phyloP scores from a whole-genome alignment of 768 basidiomycete genomes.

The Scleroderma citrinum region DNA sequence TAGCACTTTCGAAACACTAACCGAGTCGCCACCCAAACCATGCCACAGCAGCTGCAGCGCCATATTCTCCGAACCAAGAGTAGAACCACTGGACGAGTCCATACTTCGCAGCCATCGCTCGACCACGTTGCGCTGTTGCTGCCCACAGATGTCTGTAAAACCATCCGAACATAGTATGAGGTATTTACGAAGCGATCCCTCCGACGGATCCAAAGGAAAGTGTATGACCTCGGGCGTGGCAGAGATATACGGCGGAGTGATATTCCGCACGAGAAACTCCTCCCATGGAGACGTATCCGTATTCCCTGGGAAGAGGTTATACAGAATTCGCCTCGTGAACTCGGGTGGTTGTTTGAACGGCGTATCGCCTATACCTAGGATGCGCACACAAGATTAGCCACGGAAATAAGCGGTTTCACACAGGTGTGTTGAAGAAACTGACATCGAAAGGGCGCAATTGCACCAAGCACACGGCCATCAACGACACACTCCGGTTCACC shows the following conservation, averaged over 20 bases:
- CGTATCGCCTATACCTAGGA: slow-evolving; percentile 58
- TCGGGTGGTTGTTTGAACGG: slow-evolving; percentile 70
- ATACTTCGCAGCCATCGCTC: slow-evolving; percentile 47
- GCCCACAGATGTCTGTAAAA: slow-evolving; percentile 54
- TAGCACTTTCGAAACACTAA: slow-evolving; percentile 49
- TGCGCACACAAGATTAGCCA: slow-evolving; percentile 6
- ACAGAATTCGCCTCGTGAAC: slow-evolving; percentile 60
- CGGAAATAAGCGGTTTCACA: slow-evolving; percentile 9
- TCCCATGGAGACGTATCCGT: slow-evolving; percentile 60
- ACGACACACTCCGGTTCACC: slow-evolving; percentile 63
- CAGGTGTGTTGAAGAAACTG: slow-evolving; percentile 24
- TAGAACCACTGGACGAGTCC: slow-evolving; percentile 21
- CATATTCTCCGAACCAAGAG: slow-evolving; percentile 35
- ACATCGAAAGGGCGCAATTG: slow-evolving; percentile 76
- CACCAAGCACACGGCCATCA: slow-evolving; percentile 66
- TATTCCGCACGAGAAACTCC: slow-evolving; percentile 56
- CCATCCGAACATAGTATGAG: slow-evolving; percentile 65
- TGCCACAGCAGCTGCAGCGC: slow-evolving; percentile 53
- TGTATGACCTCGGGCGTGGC: slow-evolving; percentile 60
- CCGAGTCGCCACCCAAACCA: slow-evolving; percentile 51
- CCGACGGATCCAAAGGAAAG: slow-evolving; percentile 36
- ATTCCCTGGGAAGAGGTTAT: slow-evolving; percentile 59
- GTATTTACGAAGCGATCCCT: slow-evolving; percentile 36
- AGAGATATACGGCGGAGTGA: slow-evolving; percentile 62
- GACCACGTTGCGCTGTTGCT: slow-evolving; percentile 42